Evolutionary conservation across 257 asterid genomes (phyloP).

Genomic region (Plectranthus barbatus): DNA sequence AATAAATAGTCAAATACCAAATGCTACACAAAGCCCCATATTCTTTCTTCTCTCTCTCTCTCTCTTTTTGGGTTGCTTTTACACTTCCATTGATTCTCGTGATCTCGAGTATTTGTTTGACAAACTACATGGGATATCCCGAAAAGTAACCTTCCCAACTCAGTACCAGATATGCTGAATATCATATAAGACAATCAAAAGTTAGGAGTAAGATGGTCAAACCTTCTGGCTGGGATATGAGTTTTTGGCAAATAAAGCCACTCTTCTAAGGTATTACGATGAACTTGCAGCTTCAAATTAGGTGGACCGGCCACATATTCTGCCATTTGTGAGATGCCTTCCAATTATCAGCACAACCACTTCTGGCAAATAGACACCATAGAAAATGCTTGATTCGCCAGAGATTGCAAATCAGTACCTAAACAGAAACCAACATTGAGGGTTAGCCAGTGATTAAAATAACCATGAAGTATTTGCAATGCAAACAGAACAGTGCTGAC

Average conservation of each 20-base stretch:
- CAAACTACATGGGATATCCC: background rate
- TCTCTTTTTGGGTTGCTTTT: no score
- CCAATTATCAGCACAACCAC: constrained; percentile 30
- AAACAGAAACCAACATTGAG: constrained; percentile 4
- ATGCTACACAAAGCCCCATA: background rate
- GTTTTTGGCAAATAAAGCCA: constrained; percentile 23
- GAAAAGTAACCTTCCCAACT: constrained; percentile 6
- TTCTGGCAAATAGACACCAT: constrained; percentile 16
- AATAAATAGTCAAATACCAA: background rate
- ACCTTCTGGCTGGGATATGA: constrained; percentile 39
- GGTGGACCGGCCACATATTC: constrained; percentile 42
- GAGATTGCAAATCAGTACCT: constrained; percentile 22
- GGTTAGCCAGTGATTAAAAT: background rate
- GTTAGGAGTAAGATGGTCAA: background rate
- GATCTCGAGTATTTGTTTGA: background rate
- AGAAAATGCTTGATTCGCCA: constrained; percentile 17
- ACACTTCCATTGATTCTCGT: background rate
- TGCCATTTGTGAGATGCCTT: constrained; percentile 35
- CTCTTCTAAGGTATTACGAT: constrained; percentile 23
- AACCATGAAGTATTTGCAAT: background rate
- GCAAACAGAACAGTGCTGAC: background rate
- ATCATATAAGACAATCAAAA: constrained; percentile 4
- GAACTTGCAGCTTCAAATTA: constrained; percentile 38
- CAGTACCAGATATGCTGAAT: constrained; percentile 11
- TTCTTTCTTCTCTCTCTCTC: background rate